Percentiles rank a stretch among this genome's conserved stretches.
These are phyloP conservation scores for Sporothrix mexicana DNA, from an alignment of 2,329 filamentous ascomycete genomes.

Conservation along the genomic window DNA sequence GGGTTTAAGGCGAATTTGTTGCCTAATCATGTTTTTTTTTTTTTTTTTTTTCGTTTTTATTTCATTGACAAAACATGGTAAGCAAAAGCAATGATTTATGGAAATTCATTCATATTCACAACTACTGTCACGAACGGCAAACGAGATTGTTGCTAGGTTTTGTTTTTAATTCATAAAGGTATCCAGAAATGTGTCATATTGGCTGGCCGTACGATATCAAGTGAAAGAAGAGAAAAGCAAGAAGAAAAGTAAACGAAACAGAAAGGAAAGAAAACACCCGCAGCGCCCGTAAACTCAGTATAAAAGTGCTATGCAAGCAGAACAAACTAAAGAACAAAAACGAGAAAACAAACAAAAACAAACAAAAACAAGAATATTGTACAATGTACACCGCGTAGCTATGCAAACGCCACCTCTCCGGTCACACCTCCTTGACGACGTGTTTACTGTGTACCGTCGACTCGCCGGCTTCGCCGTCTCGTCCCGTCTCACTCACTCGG, in stretches of 20 bases:
- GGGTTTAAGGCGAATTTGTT: no score
- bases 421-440: no score
- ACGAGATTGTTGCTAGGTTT: no score
- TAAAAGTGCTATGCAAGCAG: constrained; percentile 6
- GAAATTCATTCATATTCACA: no score
- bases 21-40: no score
- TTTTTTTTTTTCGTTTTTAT: no score
- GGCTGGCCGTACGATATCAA: neutral
- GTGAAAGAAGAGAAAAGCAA: neutral
- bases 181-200: constrained; percentile 7
- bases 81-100: no score
- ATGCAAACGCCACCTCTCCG: neutral
- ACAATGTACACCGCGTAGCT: no score
- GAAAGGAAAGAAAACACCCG: neutral
- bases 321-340: neutral
- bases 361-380: no score
- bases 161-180: neutral
- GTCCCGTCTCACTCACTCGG: neutral
- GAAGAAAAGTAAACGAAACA: neutral
- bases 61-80: neutral
- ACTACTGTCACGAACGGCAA: no score
- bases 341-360: neutral
- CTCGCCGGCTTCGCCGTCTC: neutral
- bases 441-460: no score
- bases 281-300: neutral